phyloP scores from a whole-genome alignment of 805 yeast genomes.

The Suhomyces kilbournensis region DNA sequence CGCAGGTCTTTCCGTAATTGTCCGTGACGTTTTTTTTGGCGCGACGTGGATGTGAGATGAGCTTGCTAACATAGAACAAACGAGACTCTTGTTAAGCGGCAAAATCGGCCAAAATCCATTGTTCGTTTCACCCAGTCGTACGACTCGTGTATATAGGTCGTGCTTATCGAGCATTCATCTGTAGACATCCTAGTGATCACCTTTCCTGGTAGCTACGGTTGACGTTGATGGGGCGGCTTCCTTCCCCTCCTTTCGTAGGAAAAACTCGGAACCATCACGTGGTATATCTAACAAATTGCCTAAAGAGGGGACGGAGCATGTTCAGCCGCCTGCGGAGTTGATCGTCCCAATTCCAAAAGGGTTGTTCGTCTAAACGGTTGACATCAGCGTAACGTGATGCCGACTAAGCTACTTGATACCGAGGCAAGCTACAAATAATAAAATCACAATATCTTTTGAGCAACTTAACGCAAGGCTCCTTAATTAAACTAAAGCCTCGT shows the following conservation, averaged over 20 bases:
- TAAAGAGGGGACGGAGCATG: neutral
- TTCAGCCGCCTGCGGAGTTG: neutral
- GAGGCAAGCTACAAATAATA: neutral
- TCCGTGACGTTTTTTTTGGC: neutral
- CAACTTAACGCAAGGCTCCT: too few species aligned
- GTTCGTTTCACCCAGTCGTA: neutral
- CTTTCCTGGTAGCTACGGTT: neutral
- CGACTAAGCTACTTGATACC: neutral
- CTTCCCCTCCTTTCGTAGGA: slow-evolving; percentile 4
- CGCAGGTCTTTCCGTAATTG: neutral
- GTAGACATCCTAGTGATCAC: neutral
- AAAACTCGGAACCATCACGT: slow-evolving; percentile 4
- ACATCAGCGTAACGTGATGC: neutral
- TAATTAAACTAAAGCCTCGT: neutral
- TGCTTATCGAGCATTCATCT: neutral
- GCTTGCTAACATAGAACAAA: neutral
- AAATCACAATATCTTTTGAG: neutral
- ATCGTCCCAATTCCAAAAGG: neutral
- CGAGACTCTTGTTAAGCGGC: neutral
- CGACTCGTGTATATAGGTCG: neutral
- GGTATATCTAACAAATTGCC: neutral
- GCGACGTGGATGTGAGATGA: neutral
- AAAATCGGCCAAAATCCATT: neutral
- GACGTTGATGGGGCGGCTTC: neutral
- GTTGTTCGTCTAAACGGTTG: neutral